Evolutionary conservation across 371 early-diverging fungal species (phyloP), one percentile per base, ranked within the genome.

Genomic region (Syncephalastrum contaminatum): DNA sequence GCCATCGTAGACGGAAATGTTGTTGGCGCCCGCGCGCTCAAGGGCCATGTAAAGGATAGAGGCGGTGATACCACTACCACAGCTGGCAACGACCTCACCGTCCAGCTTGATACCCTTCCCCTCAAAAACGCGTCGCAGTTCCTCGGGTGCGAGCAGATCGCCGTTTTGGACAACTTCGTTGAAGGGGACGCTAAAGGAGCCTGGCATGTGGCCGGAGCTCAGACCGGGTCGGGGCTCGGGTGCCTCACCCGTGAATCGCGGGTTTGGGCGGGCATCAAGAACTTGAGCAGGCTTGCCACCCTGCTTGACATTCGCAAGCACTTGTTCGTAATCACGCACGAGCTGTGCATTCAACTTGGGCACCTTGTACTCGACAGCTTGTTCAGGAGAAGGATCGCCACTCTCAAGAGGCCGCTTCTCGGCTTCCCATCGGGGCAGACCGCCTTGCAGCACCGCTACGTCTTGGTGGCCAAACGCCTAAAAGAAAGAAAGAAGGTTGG

Each of bases 361-460:
- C 7, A 69, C 60, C 7, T 64, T 58, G 64, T 86, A 89, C 3
- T 52, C 16, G 4, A 58, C 64, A 12, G 64, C 51, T 20, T 63
- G 40, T 1, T 69, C 48, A 6, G 53, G 39, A 0, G 53, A 18
- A 14, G 48, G 22, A 20, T 59, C 59, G 15, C 65, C 69, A 2
- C 49, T 61, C 52, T 70, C 74, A 14, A 53, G 49, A 8, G 78
- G 66, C 0, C 77, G 76, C 15, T 75, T 76, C 10, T 81, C 87
- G 3, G 63, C 67, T 10, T 74, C 64, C 98, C 98, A 97, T 46
- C 80, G 77, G 14, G 83, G 82, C 24, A 97, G 62, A 4, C 98
- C 96, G 19, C 96, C 98, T 51, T 95, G 85, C 47, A 97, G 70
- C 5, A 97, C 85, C 21, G 92, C 90, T 4, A 95, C 84, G 13